Evolutionary conservation across 106 monocot genomes (phyloP).

Genomic region (Dactylorhiza incarnata): DNA sequence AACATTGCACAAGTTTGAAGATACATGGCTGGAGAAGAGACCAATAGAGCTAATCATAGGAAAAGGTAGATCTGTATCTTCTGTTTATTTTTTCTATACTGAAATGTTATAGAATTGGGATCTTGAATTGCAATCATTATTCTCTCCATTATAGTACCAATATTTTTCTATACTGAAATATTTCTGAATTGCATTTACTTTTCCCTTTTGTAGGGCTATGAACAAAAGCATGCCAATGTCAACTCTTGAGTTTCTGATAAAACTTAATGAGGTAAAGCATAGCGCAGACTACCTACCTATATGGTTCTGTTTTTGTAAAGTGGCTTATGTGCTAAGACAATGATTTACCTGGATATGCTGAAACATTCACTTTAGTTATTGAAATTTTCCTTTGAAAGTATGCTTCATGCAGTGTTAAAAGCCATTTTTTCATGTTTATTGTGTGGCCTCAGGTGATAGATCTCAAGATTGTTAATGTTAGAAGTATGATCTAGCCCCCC

Average conservation of each 20-base stretch:
- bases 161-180: too few species aligned
- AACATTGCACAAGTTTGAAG: conserved; percentile 83
- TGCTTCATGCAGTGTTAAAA: conserved; percentile 1
- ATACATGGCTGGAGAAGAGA: conserved; percentile 90
- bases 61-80: conserved; percentile 46
- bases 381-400: conserved; percentile 3
- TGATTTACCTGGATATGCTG: neutral
- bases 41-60: conserved; percentile 74
- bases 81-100: neutral
- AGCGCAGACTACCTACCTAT: conserved; percentile 3
- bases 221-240: conserved; percentile 34
- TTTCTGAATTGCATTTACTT: neutral
- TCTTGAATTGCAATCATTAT: neutral
- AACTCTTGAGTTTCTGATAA: conserved; percentile 10
- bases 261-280: neutral
- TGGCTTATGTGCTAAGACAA: conserved; percentile 3
- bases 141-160: neutral
- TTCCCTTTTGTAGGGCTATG: conserved; percentile 32
- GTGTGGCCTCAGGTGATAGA: neutral
- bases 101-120: neutral
- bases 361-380: neutral
- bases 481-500: neutral
- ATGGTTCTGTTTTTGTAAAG: conserved; percentile 4
- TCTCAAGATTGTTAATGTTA: neutral
- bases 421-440: neutral